Conservation (phyloP, 495 filamentous ascomycete species). For the Penicillium bialowiezense region DNA sequence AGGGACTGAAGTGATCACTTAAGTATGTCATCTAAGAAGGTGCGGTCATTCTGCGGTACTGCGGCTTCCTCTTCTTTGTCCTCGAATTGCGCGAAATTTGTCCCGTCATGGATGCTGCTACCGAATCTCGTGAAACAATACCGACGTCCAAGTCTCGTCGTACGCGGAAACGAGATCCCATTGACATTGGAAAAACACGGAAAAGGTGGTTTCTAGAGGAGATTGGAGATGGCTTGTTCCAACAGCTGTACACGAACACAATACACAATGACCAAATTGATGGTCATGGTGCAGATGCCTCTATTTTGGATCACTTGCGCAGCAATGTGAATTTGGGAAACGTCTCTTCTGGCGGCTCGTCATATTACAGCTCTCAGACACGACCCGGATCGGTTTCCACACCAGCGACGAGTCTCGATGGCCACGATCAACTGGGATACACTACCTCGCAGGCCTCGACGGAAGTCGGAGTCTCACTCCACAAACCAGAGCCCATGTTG, state of each 20-base stretch:
- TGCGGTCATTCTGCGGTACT: neutral
- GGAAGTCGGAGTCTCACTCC: neutral
- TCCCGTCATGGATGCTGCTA: no score
- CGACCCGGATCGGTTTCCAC: constrained; percentile 6
- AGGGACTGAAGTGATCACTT: no score
- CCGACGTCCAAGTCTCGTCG: constrained; percentile 8
- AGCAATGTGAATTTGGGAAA: neutral
- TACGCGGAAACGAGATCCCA: constrained; percentile 8
- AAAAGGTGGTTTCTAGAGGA: constrained; percentile 22
- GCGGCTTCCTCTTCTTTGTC: neutral
- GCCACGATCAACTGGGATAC: neutral
- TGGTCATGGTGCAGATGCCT: constrained; percentile 1
- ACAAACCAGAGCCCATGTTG: neutral
- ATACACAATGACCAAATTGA: constrained; percentile 1
- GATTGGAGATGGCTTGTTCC: constrained; percentile 19
- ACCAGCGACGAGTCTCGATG: constrained; percentile 16
- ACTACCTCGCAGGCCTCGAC: neutral
- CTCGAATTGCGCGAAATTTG: no score
- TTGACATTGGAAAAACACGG: constrained; percentile 9
- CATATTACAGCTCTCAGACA: constrained; percentile 18
- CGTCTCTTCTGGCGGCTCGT: constrained; percentile 14
- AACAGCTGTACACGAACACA: constrained; percentile 15
- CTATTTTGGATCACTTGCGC: constrained; percentile 21
- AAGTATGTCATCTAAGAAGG: no score
- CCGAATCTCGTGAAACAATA: neutral